Conservation (phyloP, 1,139 yeast species). For the Candida sp. region DNA sequence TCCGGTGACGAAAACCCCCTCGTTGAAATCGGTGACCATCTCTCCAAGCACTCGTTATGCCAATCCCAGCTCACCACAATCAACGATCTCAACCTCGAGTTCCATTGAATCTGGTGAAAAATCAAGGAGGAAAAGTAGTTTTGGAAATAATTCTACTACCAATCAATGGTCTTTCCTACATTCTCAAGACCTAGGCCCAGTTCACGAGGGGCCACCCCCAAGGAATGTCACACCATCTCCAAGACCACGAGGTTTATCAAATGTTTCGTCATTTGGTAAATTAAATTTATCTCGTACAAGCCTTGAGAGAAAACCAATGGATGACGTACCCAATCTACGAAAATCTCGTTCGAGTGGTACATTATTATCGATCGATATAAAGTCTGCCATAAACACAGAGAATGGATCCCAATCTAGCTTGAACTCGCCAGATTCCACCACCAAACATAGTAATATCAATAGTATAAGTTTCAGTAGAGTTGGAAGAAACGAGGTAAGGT, state of each 20-base stretch:
- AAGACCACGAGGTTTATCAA: neutral
- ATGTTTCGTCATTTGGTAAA: constrained; percentile 1
- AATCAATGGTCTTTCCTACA: constrained; percentile 3
- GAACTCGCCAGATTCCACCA: neutral
- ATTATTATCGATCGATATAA: neutral
- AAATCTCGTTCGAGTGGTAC: constrained; percentile 1
- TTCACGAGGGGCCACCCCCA: neutral
- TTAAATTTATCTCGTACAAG: neutral
- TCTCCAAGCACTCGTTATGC: constrained; percentile 19
- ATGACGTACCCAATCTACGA: neutral
- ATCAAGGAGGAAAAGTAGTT: constrained; percentile 1
- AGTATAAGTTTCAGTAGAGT: constrained; percentile 2
- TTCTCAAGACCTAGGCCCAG: neutral
- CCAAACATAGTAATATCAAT: neutral
- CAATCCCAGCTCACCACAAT: constrained; percentile 17
- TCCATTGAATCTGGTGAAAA: constrained; percentile 1
- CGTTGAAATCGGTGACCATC: constrained; percentile 36
- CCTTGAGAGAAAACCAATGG: neutral
- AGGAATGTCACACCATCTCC: neutral
- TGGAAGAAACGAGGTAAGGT: neutral
- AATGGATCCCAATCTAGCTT: neutral
- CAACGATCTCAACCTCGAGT: constrained; percentile 11
- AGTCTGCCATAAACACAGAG: neutral
- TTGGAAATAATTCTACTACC: neutral
- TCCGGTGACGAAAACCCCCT: constrained; percentile 22